Evolutionary conservation across 2,329 filamentous ascomycete genomes (phyloP).

Genomic region (Alternaria hordeiaustralica): DNA sequence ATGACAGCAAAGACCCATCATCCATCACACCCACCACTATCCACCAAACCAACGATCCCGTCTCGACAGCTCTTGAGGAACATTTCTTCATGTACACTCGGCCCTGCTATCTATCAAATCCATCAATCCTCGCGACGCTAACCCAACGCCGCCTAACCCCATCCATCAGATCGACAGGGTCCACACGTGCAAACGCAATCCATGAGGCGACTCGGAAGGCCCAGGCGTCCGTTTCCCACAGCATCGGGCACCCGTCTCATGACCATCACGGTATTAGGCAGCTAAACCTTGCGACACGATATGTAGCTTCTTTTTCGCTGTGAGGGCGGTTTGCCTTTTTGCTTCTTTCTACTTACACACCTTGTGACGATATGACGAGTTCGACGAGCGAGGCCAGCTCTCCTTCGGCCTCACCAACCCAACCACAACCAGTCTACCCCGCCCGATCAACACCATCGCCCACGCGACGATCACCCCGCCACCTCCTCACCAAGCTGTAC

Average conservation of each 20-base stretch:
- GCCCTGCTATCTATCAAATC: not conserved
- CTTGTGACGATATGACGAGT: not conserved
- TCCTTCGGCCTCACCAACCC: not conserved
- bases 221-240: slow-evolving; percentile 9
- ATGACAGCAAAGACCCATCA: no score
- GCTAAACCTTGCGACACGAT: slow-evolving; percentile 2
- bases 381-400: not conserved
- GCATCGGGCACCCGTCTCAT: slow-evolving; percentile 14
- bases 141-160: not conserved
- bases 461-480: slow-evolving; percentile 9
- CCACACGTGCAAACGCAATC: not conserved
- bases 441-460: slow-evolving; percentile 8
- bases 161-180: not conserved
- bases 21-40: no score
- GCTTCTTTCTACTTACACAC: not conserved
- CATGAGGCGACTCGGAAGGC: slow-evolving; percentile 1
- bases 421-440: slow-evolving; percentile 6
- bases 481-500: slow-evolving; percentile 49
- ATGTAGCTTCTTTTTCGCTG: slow-evolving; percentile 2
- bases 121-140: not conserved
- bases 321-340: not conserved
- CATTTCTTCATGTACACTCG: not conserved
- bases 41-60: not conserved
- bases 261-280: slow-evolving; percentile 12
- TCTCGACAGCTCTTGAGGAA: not conserved